A percentile compares a stretch with the other conserved stretches of the same genome.
Evolutionary conservation across 2,329 filamentous ascomycete genomes (phyloP).

Genomic region (Cercospora sojina): DNA sequence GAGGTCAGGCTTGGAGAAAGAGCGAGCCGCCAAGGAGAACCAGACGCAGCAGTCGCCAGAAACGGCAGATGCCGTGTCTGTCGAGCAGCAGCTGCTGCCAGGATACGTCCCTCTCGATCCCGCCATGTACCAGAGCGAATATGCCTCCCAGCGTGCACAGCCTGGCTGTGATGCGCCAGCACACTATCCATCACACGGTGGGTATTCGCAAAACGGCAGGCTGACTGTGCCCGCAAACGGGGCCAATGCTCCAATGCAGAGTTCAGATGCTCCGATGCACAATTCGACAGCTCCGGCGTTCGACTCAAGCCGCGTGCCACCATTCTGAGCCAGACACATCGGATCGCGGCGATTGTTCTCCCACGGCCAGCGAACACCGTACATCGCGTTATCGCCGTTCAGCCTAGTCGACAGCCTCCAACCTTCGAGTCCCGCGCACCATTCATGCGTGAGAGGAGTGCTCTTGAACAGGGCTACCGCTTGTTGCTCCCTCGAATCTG

Average conservation of each 20-base stretch:
- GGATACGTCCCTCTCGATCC: background rate
- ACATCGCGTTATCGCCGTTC: no score
- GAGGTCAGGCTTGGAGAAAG: conserved; percentile 12
- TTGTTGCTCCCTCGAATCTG: no score
- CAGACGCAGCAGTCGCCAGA: background rate
- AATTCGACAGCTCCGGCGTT: background rate
- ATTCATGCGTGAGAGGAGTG: no score
- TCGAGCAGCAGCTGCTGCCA: background rate
- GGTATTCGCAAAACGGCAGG: background rate
- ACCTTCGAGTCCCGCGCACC: no score
- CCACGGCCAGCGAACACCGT: no score
- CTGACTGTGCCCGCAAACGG: background rate
- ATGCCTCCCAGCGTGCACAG: background rate
- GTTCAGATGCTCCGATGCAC: background rate
- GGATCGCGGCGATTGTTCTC: no score
- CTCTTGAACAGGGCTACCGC: no score
- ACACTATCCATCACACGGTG: background rate
- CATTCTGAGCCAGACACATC: background rate
- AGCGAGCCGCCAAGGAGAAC: conserved; percentile 6
- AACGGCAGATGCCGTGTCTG: background rate
- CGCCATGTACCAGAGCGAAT: background rate
- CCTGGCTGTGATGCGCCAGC: background rate
- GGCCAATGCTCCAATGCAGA: background rate
- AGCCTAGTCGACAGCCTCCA: no score
- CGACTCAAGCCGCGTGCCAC: background rate